Conservation (phyloP, 1,284 basidiomycete species). For the Leccinum subspadiceum region DNA sequence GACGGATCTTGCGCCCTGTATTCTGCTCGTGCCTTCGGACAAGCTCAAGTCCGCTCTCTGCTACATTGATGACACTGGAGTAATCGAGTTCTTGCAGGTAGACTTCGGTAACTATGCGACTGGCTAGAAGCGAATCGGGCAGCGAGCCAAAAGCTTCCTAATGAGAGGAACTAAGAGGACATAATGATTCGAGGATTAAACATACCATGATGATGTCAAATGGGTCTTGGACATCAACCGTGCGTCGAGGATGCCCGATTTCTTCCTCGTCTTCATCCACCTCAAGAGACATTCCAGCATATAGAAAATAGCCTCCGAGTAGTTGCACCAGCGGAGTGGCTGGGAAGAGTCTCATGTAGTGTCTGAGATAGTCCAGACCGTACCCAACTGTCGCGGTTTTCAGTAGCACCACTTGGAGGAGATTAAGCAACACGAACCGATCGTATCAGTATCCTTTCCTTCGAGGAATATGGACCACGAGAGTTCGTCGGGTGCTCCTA, state of each 20-base stretch:
- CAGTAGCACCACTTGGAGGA: background rate
- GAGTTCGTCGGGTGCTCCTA: conserved; percentile 72
- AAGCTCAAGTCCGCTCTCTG: conserved; percentile 68
- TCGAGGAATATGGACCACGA: conserved; percentile 84
- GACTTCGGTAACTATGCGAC: conserved; percentile 70
- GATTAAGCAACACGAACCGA: conserved; percentile 50
- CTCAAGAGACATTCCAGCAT: conserved; percentile 51
- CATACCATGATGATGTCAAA: conserved; percentile 56
- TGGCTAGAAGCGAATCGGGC: conserved; percentile 67
- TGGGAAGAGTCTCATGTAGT: conserved; percentile 74
- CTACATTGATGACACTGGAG: conserved; percentile 67
- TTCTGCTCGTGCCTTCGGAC: conserved; percentile 57
- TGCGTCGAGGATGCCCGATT: conserved; percentile 32
- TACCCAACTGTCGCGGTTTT: conserved; percentile 53
- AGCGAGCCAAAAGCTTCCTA: conserved; percentile 61
- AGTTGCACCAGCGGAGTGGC: conserved; percentile 52
- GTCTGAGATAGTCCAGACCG: conserved; percentile 58
- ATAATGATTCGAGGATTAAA: background rate
- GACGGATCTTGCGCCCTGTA: conserved; percentile 54
- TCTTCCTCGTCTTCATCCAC: conserved; percentile 44
- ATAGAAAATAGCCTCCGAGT: conserved; percentile 69
- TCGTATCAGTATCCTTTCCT: conserved; percentile 64
- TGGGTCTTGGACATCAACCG: conserved; percentile 40
- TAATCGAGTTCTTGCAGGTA: conserved; percentile 78
- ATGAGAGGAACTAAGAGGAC: background rate